phyloP scores from a whole-genome alignment of 2,329 filamentous ascomycete genomes.

The Colletotrichum phormii region DNA sequence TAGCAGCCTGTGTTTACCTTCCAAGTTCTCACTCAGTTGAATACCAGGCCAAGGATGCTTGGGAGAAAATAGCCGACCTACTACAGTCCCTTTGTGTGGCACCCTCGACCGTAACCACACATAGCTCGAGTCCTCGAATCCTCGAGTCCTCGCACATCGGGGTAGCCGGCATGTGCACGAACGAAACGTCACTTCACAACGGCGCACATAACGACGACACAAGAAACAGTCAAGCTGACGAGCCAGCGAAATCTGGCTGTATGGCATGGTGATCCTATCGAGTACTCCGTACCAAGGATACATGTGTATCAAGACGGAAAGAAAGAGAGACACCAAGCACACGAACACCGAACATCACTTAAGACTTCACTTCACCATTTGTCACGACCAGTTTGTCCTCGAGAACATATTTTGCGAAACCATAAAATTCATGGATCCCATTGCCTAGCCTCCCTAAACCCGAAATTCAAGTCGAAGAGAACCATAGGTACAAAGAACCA shows the following conservation, averaged over 20 bases:
- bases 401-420: neutral
- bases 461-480: conserved; percentile 22
- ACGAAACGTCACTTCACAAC: neutral
- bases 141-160: neutral
- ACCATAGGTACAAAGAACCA: conserved; percentile 34
- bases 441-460: conserved; percentile 33
- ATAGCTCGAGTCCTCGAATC: neutral
- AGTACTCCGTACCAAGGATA: neutral
- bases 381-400: neutral
- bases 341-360: neutral
- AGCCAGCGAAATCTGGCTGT: neutral
- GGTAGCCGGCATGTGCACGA: neutral
- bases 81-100: neutral
- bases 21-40: neutral
- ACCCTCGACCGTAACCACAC: neutral
- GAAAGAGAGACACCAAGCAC: neutral
- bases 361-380: neutral
- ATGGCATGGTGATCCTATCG: neutral
- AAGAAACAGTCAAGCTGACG: neutral
- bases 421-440: conserved; percentile 9
- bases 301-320: neutral
- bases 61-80: neutral
- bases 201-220: neutral
- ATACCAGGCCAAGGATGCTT: neutral
- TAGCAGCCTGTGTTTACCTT: neutral